phyloP scores from a whole-genome alignment of 352 stramenopile genomes.

The Phytophthora kernoviae region DNA sequence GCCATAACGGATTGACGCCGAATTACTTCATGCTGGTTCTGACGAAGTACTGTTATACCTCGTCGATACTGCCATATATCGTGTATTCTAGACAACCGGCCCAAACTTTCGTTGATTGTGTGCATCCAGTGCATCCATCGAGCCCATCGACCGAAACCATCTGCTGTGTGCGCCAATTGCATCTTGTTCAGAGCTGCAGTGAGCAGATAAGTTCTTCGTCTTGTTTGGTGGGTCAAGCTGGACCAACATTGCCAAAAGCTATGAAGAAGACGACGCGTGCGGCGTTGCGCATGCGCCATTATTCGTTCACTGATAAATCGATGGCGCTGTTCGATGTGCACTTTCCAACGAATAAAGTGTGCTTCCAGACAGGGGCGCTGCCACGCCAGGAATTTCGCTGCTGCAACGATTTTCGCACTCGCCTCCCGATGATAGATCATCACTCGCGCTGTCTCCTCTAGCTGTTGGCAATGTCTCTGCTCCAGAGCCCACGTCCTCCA shows the following conservation, averaged over 20 bases:
- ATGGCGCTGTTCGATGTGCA: slow-evolving; percentile 15
- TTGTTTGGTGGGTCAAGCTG: slow-evolving; percentile 2
- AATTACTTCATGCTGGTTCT: slow-evolving; percentile 21
- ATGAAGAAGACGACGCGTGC: slow-evolving; percentile 6
- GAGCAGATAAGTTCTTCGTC: slow-evolving; percentile 13
- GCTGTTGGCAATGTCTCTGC: slow-evolving; percentile 5
- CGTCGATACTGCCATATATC: slow-evolving; percentile 17
- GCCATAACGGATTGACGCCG: slow-evolving; percentile 45
- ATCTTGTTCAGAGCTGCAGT: slow-evolving; percentile 3
- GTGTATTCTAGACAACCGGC: slow-evolving; percentile 19
- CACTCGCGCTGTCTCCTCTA: slow-evolving; percentile 12
- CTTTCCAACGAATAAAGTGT: slow-evolving; percentile 34
- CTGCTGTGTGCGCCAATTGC: slow-evolving; percentile 1
- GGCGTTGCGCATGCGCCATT: neutral
- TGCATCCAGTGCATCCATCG: slow-evolving; percentile 13
- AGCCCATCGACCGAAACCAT: slow-evolving; percentile 19
- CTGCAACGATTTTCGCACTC: slow-evolving; percentile 29
- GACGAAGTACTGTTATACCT: slow-evolving; percentile 27
- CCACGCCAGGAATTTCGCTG: slow-evolving; percentile 31
- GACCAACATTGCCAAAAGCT: slow-evolving; percentile 20
- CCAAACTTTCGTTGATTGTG: slow-evolving; percentile 3
- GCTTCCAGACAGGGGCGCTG: slow-evolving; percentile 29
- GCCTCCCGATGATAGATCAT: slow-evolving; percentile 9
- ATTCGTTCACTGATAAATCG: slow-evolving; percentile 13
- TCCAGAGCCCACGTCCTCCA: slow-evolving; percentile 19